Evolutionary conservation across 331 rosid genomes (phyloP), one percentile per base, ranked within the genome.

Genomic region (Malus hybrid): DNA sequence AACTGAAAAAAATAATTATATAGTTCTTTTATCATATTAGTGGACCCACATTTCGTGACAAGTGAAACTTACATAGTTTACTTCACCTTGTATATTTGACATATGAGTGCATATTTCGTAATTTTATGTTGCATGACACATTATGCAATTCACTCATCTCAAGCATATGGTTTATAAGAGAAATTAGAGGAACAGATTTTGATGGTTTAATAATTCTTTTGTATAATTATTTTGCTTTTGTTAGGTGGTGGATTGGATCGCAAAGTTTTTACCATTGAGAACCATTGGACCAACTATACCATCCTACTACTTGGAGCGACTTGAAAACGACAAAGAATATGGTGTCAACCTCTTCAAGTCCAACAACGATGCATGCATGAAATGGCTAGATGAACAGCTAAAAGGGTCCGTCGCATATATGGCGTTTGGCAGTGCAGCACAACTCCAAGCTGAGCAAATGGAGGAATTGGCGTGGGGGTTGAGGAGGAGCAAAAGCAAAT

Each of bases 381-480:
- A 79, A 63, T 85, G 89, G 91, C 91, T 85, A 4, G 32, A 76
- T 56, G 52, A 57, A 3, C 73, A 18, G 48, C 74, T 67, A 10
- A 78, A 78, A 56, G 69, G 55, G 2, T 85, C 86, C 1, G 84
- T 87, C 32, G 74, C 77, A 16, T 82, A 76, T 19, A 81, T 87
- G 13, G 76, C 88, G 0, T 75, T 87, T 12, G 90, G 86, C 46
- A 84, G 83, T 6, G 27, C 50, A 36, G 75, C 74, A 15, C n/a
- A 33, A 6, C 24, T 80, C 24, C 27, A 66, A 33, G 70, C 19
- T 36, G 66, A 67, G 79, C 77, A 81, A 31, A 84, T 75, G 82
- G 70, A 83, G 69, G 90, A 88, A 82, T 6, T 88, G 55, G 90
- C 85, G 20, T 76, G 60, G 52, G 85, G 76, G 20, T 67, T 88